Evolutionary conservation across 2,329 filamentous ascomycete species (phyloP).

Genomic region (Pseudopithomyces chartarum): DNA sequence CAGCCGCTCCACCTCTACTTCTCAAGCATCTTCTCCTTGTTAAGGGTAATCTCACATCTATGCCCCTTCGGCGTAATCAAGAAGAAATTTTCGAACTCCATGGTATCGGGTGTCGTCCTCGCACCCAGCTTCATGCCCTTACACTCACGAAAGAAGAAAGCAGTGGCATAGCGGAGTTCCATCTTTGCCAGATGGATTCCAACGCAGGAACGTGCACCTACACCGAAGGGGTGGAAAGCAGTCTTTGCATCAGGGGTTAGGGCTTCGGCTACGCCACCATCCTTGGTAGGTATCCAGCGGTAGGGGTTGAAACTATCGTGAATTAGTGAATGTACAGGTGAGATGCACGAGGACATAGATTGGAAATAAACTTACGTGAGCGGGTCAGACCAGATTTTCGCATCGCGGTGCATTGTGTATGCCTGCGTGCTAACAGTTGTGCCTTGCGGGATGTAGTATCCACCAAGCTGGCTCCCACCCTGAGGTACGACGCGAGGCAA

Average conservation of each 20-base stretch:
- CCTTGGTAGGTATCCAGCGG: conserved; percentile 29
- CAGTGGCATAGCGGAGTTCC: conserved; percentile 59
- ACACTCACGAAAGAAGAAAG: conserved; percentile 59
- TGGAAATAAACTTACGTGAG: conserved; percentile 20
- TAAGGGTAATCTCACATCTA: conserved; percentile 46
- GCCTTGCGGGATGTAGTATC: conserved; percentile 43
- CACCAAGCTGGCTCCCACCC: conserved; percentile 39
- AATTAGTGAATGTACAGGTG: background rate
- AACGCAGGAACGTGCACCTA: conserved; percentile 70
- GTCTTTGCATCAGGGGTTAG: conserved; percentile 47
- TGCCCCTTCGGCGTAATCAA: conserved; percentile 51
- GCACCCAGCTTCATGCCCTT: conserved; percentile 30
- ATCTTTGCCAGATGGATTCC: conserved; percentile 70
- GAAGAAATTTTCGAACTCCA: conserved; percentile 53
- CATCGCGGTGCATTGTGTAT: conserved; percentile 46
- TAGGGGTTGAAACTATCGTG: conserved; percentile 34
- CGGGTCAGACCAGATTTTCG: conserved; percentile 25
- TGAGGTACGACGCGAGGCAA: conserved; percentile 43
- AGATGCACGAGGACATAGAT: no score
- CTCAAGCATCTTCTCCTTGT: background rate
- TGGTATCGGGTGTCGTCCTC: conserved; percentile 44
- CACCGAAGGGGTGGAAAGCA: conserved; percentile 71
- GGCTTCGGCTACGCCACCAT: conserved; percentile 25
- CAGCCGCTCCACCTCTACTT: background rate
- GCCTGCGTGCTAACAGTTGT: conserved; percentile 46